Percentiles rank a stretch among this genome's conserved stretches.
phyloP scores from a whole-genome alignment of 768 basidiomycete species.

The Hygrocybe punicea region DNA sequence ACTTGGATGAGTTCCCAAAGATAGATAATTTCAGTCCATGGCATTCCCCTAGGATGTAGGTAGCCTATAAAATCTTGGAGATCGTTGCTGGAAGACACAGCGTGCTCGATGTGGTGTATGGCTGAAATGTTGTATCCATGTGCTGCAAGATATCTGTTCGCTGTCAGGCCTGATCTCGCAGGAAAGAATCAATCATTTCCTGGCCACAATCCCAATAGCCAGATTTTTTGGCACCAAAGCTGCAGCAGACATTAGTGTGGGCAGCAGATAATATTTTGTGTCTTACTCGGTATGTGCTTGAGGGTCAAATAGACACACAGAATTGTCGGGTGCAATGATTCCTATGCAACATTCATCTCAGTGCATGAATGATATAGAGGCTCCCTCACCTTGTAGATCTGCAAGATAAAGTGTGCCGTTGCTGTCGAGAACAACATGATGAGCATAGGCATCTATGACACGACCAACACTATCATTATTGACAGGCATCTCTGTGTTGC shows the following conservation, averaged over 20 bases:
- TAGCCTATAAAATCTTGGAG: too few relatives aligned
- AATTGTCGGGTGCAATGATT: background rate
- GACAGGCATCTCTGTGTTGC: constrained; percentile 13
- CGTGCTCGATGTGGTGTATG: too few relatives aligned
- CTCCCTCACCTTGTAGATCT: constrained; percentile 21
- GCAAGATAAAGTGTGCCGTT: constrained; percentile 8
- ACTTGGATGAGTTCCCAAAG: too few relatives aligned
- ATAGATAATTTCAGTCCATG: too few relatives aligned
- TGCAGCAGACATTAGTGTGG: constrained; percentile 9
- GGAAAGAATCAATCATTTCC: too few relatives aligned
- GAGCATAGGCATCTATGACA: constrained; percentile 22
- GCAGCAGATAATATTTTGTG: background rate
- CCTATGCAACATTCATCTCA: background rate
- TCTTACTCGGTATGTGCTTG: background rate
- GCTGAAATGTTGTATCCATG: too few relatives aligned
- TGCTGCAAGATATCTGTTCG: too few relatives aligned
- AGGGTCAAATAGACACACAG: constrained; percentile 12
- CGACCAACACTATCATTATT: constrained; percentile 12
- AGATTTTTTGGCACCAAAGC: constrained; percentile 18
- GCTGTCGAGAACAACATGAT: constrained; percentile 19
- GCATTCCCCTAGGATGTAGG: too few relatives aligned
- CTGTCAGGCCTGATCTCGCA: too few relatives aligned
- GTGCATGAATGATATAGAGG: background rate
- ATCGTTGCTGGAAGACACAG: too few relatives aligned
- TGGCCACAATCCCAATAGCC: too few relatives aligned